Base-by-base conservation (phyloP, 2,329 filamentous ascomycete species). In the Calonectria pauciramosa region DNA sequence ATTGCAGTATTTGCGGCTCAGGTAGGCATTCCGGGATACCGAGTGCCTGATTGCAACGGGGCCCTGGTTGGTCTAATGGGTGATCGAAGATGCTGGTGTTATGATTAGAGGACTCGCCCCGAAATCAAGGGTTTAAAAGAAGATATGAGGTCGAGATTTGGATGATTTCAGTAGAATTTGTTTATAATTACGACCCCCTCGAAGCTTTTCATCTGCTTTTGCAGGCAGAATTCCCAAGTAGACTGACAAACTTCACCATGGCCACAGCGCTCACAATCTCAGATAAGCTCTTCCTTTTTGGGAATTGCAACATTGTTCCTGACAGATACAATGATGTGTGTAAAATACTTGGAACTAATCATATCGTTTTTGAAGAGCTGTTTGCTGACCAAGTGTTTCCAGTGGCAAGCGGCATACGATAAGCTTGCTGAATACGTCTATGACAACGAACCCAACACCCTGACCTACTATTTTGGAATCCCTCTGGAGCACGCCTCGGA, bases 381-480 rank as follows among this genome's bases (percentile, higher is more conserved):
- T 30, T 34, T 63, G 14, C 36, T 41, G 7, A 63, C 23, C 4
- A 65, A 34, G 14, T 23, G 6, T 30, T 23, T 32, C n/a, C 64
- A 86, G 84, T 86, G 85, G 85, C 84, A 86, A 84, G 77, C 82
- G 13, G 84, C 84, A 11, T 87, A 86, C 75, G 84, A 86, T 71
- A 80, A 82, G 30, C 84, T 86, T 32, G 85, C 82, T 38, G 75
- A 77, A 36, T 83, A 86, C 63, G 85, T 86, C 73, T 82, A 69
- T 72, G 73, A 68, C 65, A 77, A 82, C 9, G 84, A 86, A 74
- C 82, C 80, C 51, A 83, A 82, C 14, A 86, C 84, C 0, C 79
- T 84, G 75, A 83, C 85, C 2, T 87, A 87, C 79, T 87, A 87
- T 80, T 87, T 87, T 75, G 85, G 85, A 66, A 83, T 87, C 59